Conservation (phyloP, 1,284 basidiomycete genomes). For the Cutaneotrichosporon sp. region DNA sequence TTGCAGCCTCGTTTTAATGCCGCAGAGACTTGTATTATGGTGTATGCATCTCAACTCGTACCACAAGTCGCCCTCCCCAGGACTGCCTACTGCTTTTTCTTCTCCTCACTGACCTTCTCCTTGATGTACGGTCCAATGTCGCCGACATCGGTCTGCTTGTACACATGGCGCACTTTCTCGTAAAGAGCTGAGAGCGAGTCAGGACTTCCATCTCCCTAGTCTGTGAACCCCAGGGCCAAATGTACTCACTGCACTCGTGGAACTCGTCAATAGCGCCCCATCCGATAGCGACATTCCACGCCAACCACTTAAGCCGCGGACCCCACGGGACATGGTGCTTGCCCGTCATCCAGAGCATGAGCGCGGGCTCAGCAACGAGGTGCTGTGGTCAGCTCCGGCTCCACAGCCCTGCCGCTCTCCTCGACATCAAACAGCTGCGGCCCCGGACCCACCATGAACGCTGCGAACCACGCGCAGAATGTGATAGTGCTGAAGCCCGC, state of each 20-base stretch:
- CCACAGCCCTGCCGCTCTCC: background rate
- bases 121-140: constrained; percentile 16
- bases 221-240: too few relatives aligned
- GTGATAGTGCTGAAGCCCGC: constrained; percentile 19
- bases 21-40: too few relatives aligned
- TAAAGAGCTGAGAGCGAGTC: constrained; percentile 26
- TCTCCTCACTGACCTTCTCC: background rate
- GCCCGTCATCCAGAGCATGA: constrained; percentile 2
- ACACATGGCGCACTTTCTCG: constrained; percentile 29
- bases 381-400: constrained; percentile 1
- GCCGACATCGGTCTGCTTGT: constrained; percentile 35
- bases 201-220: too few relatives aligned
- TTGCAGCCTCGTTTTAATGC: too few relatives aligned
- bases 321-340: constrained; percentile 15
- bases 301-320: constrained; percentile 28
- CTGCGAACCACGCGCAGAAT: constrained; percentile 17
- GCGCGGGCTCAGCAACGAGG: constrained; percentile 6
- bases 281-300: constrained; percentile 27
- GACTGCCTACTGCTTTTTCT: constrained; percentile 10
- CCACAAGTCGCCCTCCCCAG: background rate
- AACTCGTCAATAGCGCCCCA: constrained; percentile 34
- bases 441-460: constrained; percentile 33
- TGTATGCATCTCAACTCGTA: too few relatives aligned
- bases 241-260: constrained; percentile 35
- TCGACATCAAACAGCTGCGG: too few relatives aligned